phyloP scores from a whole-genome alignment of 148 eudicot genomes.

The Rhododendron molle region DNA sequence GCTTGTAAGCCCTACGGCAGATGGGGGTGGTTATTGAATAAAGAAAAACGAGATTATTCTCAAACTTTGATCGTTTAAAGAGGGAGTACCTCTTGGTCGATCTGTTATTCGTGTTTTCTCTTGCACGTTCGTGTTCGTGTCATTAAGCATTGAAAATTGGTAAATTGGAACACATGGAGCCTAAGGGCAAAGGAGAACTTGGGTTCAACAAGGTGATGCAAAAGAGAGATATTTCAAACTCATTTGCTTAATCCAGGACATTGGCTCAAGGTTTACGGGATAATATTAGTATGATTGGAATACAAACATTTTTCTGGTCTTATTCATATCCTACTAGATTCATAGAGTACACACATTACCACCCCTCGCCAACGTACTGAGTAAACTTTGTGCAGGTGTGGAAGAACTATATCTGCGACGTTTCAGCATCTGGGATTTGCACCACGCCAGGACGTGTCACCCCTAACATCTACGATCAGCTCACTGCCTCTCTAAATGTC shows the following conservation, averaged over 20 bases:
- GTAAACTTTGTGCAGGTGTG: conserved; percentile 21
- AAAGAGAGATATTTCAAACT: background rate
- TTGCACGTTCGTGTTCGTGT: no score
- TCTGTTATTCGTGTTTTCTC: no score
- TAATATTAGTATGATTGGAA: background rate
- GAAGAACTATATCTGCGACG: conserved; percentile 24
- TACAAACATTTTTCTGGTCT: background rate
- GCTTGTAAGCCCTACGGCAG: no score
- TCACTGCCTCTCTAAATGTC: conserved; percentile 12
- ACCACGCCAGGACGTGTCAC: conserved; percentile 32
- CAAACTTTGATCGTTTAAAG: no score
- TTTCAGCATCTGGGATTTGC: conserved; percentile 22
- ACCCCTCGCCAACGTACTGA: background rate
- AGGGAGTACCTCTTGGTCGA: no score
- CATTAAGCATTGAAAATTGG: background rate
- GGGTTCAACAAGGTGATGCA: background rate
- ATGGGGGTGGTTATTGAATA: no score
- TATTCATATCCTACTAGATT: background rate
- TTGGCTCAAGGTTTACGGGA: background rate
- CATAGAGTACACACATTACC: background rate
- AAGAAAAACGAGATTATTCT: no score
- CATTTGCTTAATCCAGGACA: background rate
- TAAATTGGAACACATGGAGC: background rate
- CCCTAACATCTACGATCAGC: conserved; percentile 13
- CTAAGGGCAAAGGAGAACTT: background rate